Base-by-base conservation (phyloP, 2,329 filamentous ascomycete species). In the Phaeosphaeria sp. region DNA sequence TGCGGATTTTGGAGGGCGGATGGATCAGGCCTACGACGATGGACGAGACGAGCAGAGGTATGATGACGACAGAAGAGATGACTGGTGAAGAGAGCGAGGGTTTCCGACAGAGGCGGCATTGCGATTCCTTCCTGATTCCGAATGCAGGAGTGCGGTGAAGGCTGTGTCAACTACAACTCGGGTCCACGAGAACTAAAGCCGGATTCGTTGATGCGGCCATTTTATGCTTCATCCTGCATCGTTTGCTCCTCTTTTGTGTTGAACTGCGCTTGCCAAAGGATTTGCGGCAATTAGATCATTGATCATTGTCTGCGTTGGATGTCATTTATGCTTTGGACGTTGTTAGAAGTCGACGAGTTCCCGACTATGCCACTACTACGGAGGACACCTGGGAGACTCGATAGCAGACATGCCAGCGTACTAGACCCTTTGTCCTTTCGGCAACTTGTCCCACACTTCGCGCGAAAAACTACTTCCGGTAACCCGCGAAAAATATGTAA, bases 21-120 rank as follows among this genome's bases (percentile, higher is more conserved):
- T 71, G 66, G 66, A 59, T 11, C 52, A 68, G 27, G 62, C 67
- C 15, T 71, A 69, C 30, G 66, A 71, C 21, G 56, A 65, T 3
- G 67, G 67, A 3, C 63, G 62, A 23, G 65, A 71, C 1, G 66
- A 69, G 50, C 55, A 58, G 52, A 60, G 67, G 36, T 68, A 71
- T 44, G 67, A 71, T 25, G 67, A 70, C 54, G 61, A 68, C 20
- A 58, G 66, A 2, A 43, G 43, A 1, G 50, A 52, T 22, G 36
- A 55, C 17, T n/a, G 48, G 56, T 48, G 49, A 57, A 22, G 49
- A n/a, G n/a, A 39, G 36, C 17, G 13, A 6, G 15, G n/a, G 13
- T 13, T 39, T 39, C 36, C 36, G 36, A 39, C 7, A n/a, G 36
- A n/a, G 17, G 36, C 36, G 36, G n/a, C 6, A 39, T 17, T n/a